Conservation (phyloP, 495 filamentous ascomycete genomes). For the Pseudevernia furfuracea region DNA sequence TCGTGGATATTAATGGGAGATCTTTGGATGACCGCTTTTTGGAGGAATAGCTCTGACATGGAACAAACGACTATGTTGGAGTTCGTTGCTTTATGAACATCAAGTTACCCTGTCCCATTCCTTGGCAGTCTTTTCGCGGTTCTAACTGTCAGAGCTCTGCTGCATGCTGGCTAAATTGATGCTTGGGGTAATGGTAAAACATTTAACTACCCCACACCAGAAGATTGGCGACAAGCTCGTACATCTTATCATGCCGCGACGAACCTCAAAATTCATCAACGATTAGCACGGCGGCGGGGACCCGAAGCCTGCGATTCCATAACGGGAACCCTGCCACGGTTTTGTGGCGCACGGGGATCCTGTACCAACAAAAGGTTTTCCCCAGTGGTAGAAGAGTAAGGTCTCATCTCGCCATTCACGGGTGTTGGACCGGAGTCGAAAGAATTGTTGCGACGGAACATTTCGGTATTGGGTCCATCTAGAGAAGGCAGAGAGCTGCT, state of each 20-base stretch:
- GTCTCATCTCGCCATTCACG: conserved; percentile 1
- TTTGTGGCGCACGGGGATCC: background rate
- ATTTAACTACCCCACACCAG: background rate
- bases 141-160: background rate
- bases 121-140: background rate
- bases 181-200: background rate
- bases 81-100: background rate
- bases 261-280: background rate
- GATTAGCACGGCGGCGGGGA: conserved; percentile 1
- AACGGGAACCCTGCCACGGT: background rate
- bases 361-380: background rate
- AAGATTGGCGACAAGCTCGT: background rate
- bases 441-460: background rate
- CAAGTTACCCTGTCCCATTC: background rate
- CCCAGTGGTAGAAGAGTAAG: background rate
- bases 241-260: background rate
- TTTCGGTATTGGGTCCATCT: background rate
- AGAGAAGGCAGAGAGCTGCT: background rate
- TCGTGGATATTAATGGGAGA: background rate
- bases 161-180: background rate
- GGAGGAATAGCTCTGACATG: background rate
- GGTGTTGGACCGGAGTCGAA: conserved; percentile 6
- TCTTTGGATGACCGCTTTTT: background rate
- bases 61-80: background rate
- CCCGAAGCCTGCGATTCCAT: background rate